Evolutionary conservation across 2,329 filamentous ascomycete species (phyloP).

Genomic region (Mariannaea sp.): DNA sequence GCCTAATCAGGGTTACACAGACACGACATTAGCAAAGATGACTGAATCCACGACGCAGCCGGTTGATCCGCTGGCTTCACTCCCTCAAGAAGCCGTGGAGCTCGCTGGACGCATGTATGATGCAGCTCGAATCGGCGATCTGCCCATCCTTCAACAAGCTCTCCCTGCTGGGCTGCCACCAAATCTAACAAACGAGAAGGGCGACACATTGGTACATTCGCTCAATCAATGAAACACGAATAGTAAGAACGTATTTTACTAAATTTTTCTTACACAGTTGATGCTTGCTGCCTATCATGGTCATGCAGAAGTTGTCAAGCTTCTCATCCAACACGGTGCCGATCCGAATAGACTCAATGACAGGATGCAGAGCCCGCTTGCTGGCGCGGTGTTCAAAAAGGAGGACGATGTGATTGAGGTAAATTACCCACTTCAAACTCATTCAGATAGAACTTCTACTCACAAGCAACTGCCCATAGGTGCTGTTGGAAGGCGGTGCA

Average conservation of each 20-base stretch:
- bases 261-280: slow-evolving; percentile 50
- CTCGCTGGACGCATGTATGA: slow-evolving; percentile 71
- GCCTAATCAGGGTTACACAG: no score
- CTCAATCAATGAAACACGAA: background rate
- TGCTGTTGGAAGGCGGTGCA: slow-evolving; percentile 56
- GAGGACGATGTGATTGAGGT: slow-evolving; percentile 67
- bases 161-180: slow-evolving; percentile 67
- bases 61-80: slow-evolving; percentile 21
- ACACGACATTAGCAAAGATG: no score
- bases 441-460: background rate
- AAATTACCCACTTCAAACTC: slow-evolving; percentile 6
- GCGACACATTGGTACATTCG: slow-evolving; percentile 66
- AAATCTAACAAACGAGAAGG: slow-evolving; percentile 74
- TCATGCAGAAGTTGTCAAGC: slow-evolving; percentile 61
- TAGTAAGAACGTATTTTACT: background rate
- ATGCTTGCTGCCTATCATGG: slow-evolving; percentile 77
- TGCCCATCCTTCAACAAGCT: slow-evolving; percentile 64
- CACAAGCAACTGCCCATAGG: slow-evolving; percentile 36
- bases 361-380: slow-evolving; percentile 69
- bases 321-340: slow-evolving; percentile 66
- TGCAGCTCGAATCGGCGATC: slow-evolving; percentile 64
- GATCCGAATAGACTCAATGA: slow-evolving; percentile 73
- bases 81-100: slow-evolving; percentile 68
- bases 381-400: slow-evolving; percentile 75
- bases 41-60: slow-evolving; percentile 23